A percentile compares a stretch with the other conserved stretches of the same genome.
These are phyloP conservation scores for Pseudogymnoascus sp. DNA, from an alignment of 2,329 filamentous ascomycete genomes.

Conservation along the genomic window DNA sequence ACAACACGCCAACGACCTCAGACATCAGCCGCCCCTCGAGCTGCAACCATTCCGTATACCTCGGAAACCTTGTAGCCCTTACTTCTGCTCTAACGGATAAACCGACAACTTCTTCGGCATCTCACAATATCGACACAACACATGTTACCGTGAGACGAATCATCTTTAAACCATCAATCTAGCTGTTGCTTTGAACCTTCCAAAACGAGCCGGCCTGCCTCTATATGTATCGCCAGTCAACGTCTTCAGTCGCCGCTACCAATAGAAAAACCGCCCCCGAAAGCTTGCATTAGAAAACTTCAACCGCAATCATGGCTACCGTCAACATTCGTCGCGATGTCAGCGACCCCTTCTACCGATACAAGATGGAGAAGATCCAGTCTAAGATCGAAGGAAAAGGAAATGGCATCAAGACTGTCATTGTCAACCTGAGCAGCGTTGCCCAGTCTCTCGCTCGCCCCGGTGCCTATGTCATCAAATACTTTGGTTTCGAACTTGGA, in stretches of 20 bases:
- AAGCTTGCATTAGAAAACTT: constrained; percentile 6
- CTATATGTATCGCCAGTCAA: constrained; percentile 6
- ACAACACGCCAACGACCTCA: constrained; percentile 74
- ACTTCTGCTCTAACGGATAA: constrained; percentile 93
- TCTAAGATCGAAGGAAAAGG: constrained; percentile 99
- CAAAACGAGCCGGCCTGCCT: not conserved
- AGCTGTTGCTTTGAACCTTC: not conserved
- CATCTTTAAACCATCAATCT: constrained; percentile 3
- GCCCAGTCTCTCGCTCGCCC: constrained; percentile 87
- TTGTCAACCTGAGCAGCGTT: constrained; percentile 94
- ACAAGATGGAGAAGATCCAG: constrained; percentile 99
- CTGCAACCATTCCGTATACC: constrained; percentile 95
- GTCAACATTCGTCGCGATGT: constrained; percentile 98
- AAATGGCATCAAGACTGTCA: constrained; percentile 98
- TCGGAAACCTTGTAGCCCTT: constrained; percentile 86
- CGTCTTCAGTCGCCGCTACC: constrained; percentile 5
- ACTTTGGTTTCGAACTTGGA: constrained; percentile 97
- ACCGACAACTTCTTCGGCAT: constrained; percentile 22
- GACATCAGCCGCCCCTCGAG: constrained; percentile 88
- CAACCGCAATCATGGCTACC: constrained; percentile 75
- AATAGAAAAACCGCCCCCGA: not conserved
- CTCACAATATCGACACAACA: constrained; percentile 15
- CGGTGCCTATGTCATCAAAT: constrained; percentile 96
- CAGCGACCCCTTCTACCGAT: constrained; percentile 98
- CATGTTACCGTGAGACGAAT: constrained; percentile 10